Evolutionary conservation across 345 rosid genomes (phyloP), one percentile per base, ranked within the genome.

Genomic region (Aquilaria sinensis): DNA sequence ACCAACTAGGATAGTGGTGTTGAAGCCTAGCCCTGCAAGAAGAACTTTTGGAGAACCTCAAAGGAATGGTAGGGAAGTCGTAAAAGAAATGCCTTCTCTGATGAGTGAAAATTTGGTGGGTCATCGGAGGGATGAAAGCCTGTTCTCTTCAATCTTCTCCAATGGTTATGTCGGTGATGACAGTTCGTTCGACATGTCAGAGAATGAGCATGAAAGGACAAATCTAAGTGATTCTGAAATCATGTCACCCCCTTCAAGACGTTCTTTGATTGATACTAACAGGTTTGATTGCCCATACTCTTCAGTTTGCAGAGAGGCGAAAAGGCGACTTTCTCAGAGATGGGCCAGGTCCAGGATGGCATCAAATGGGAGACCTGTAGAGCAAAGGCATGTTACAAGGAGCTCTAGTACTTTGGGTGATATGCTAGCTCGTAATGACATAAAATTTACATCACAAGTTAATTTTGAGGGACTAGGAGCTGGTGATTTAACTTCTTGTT

Each of bases 381-480:
- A 82, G 61, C 88, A 70, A 43, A 79, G 74, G 52, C 72, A 63
- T 61, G 57, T 71, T 61, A 67, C 75, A 60, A 81, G 75, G 74
- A 81, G 85, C 74, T 91, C 96, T 55, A 85, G 85, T 45, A 90
- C 96, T n/a, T 73, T 91, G 67, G 97, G 99, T 6, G 97, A 91
- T 73, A 91, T 95, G 97, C 99, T 94, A 80, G 81, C 93, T 30
- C 88, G 91, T 47, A 80, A 86, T 51, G 90, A 85, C 70, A 60
- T 74, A 4, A 86, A 75, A 74, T 5, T 37, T 37, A 66, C 74
- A 13, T 59, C 53, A 41, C 73, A 51, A 65, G 62, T 70, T 57
- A 81, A 75, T 59, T 84, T 72, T 56, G 82, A 69, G 75, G 69
- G 15, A 63, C 84, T 70, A 69, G 83, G 80, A 67, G 60, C 65